Evolutionary conservation across 352 stramenopile species (phyloP).

Genomic region (Globisporangium heterothallicum): DNA sequence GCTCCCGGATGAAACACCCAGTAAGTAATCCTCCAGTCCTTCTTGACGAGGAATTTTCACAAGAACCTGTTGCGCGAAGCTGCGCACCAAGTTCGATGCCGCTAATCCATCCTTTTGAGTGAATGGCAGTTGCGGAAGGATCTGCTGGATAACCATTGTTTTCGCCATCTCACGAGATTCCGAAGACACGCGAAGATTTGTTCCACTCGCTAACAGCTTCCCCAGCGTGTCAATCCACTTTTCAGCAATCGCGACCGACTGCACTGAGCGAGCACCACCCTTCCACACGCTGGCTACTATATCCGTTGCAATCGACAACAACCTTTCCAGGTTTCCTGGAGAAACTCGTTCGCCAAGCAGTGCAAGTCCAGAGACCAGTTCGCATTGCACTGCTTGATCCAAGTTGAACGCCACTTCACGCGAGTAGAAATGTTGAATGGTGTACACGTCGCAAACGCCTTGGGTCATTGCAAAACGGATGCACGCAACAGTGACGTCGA

Average conservation of each 20-base stretch:
- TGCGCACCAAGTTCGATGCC: neutral
- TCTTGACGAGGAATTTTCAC: conserved; percentile 7
- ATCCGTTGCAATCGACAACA: neutral
- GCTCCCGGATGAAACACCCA: neutral
- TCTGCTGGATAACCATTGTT: conserved; percentile 1
- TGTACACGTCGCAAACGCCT: conserved; percentile 29
- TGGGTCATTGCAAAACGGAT: conserved; percentile 31
- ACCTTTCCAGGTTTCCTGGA: neutral
- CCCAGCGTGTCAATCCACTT: conserved; percentile 9
- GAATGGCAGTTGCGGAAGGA: conserved; percentile 5
- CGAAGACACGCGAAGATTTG: neutral
- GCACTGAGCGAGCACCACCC: neutral
- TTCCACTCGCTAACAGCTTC: neutral
- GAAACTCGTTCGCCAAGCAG: conserved; percentile 3
- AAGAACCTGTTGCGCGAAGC: conserved; percentile 8
- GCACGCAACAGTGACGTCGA: conserved; percentile 18
- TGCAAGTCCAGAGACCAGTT: neutral
- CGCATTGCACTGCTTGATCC: conserved; percentile 4
- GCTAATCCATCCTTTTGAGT: neutral
- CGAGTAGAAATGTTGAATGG: conserved; percentile 16
- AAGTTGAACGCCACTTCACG: conserved; percentile 2
- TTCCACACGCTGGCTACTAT: conserved; percentile 3
- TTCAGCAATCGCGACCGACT: neutral
- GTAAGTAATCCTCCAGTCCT: conserved; percentile 8
- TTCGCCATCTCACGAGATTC: conserved; percentile 10